These are phyloP conservation scores for Scedosporium dehoogii DNA, from an alignment of 2,329 filamentous ascomycete species.

Conservation along the genomic window DNA sequence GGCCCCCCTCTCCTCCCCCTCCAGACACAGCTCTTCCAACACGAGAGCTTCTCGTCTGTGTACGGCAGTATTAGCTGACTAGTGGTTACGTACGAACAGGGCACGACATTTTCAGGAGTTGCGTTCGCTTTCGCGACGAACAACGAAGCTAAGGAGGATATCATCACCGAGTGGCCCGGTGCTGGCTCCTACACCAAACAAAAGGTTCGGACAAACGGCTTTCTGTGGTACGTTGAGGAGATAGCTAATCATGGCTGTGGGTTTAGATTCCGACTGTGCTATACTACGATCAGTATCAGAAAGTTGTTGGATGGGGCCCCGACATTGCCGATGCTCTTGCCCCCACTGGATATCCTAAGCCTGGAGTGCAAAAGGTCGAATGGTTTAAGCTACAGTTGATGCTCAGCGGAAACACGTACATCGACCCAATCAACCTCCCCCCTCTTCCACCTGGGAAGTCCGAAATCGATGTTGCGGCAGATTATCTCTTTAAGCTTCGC, in stretches of 20 bases:
- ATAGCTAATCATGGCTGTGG: background rate
- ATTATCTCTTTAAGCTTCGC: constrained; percentile 96
- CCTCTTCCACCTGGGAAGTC: constrained; percentile 96
- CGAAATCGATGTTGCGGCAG: constrained; percentile 97
- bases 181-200: constrained; percentile 97
- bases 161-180: constrained; percentile 98
- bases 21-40: background rate
- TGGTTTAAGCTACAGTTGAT: constrained; percentile 99
- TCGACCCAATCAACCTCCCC: constrained; percentile 96
- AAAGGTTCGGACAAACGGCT: constrained; percentile 52
- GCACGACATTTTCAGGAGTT: constrained; percentile 95
- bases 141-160: constrained; percentile 95
- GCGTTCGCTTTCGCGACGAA: constrained; percentile 96
- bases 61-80: background rate
- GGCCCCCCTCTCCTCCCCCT: background rate
- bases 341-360: constrained; percentile 94
- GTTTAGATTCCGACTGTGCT: constrained; percentile 91
- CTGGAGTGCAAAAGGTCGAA: constrained; percentile 95
- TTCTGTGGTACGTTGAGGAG: constrained; percentile 6
- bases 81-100: constrained; percentile 38
- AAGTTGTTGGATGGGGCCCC: constrained; percentile 98
- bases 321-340: constrained; percentile 96
- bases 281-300: constrained; percentile 99
- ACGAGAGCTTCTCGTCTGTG: background rate
- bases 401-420: constrained; percentile 97